Conservation (phyloP, 495 filamentous ascomycete species). For the Staphylotrichum tortipilum region DNA sequence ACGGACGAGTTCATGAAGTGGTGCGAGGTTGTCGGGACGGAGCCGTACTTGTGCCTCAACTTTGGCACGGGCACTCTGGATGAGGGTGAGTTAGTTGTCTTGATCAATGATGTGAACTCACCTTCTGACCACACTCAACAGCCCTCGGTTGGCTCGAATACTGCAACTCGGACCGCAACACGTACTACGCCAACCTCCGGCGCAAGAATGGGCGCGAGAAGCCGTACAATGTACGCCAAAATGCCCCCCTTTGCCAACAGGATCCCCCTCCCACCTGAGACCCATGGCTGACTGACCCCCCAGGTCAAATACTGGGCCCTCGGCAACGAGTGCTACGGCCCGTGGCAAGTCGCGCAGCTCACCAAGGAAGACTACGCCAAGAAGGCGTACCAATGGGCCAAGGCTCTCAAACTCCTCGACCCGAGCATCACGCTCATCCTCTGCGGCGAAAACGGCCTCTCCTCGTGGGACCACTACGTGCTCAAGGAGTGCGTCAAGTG, state of each 20-base stretch:
- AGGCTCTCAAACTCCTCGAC: constrained; percentile 68
- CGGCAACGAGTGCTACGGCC: constrained; percentile 69
- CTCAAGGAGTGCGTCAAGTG: constrained; percentile 56
- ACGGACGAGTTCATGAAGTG: constrained; percentile 80
- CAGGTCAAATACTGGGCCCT: constrained; percentile 44
- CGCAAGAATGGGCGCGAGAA: constrained; percentile 61
- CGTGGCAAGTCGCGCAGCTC: constrained; percentile 73
- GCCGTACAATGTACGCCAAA: constrained; percentile 52
- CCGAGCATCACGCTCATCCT: constrained; percentile 58
- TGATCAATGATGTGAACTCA: too few species aligned
- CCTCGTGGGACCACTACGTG: constrained; percentile 64
- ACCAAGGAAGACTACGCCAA: constrained; percentile 68
- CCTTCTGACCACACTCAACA: not conserved
- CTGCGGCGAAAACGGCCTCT: constrained; percentile 60
- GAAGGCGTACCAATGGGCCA: constrained; percentile 71
- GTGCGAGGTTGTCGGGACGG: constrained; percentile 56
- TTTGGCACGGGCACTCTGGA: constrained; percentile 67
- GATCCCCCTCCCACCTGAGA: not conserved
- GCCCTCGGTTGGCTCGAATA: constrained; percentile 74
- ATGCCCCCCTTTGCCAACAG: not conserved
- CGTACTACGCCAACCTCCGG: constrained; percentile 69
- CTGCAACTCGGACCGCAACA: constrained; percentile 64
- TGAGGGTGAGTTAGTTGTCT: constrained; percentile 40
- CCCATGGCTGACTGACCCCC: not conserved
- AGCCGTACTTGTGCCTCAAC: constrained; percentile 70